These are phyloP conservation scores for Nevesoporus exiguus DNA, from an alignment of 768 basidiomycete species.

Conservation along the genomic window DNA sequence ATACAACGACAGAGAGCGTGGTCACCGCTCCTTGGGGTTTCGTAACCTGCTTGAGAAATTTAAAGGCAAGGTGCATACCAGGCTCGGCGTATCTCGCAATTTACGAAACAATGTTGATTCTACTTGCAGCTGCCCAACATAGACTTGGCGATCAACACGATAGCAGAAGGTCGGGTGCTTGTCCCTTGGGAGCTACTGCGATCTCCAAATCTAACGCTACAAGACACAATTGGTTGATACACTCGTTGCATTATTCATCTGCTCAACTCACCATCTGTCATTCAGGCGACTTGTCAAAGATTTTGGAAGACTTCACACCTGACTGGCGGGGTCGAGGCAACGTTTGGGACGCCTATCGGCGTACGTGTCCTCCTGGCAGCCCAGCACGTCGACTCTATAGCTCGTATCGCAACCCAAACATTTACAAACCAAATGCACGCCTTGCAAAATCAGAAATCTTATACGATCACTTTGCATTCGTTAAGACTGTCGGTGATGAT, in stretches of 20 bases:
- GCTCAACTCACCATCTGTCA: background rate
- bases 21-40: slow-evolving; percentile 78
- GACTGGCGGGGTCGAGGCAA: slow-evolving; percentile 84
- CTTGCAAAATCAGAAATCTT: slow-evolving; percentile 22
- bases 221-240: slow-evolving; percentile 35
- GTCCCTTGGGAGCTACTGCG: slow-evolving; percentile 87
- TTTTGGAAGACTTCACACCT: slow-evolving; percentile 63
- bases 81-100: too few species aligned
- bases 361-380: slow-evolving; percentile 77
- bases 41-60: slow-evolving; percentile 72
- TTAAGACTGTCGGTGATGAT: slow-evolving; percentile 52
- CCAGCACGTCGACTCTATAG: slow-evolving; percentile 81
- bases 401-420: slow-evolving; percentile 56
- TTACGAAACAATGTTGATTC: background rate
- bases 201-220: slow-evolving; percentile 63
- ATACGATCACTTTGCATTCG: slow-evolving; percentile 66
- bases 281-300: background rate
- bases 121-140: slow-evolving; percentile 76
- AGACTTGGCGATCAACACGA: slow-evolving; percentile 91
- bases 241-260: background rate
- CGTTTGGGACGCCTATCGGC: slow-evolving; percentile 93
- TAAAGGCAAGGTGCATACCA: slow-evolving; percentile 49
- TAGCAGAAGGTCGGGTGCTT: slow-evolving; percentile 89
- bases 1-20: slow-evolving; percentile 63
- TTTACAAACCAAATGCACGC: slow-evolving; percentile 27